A percentile compares a stretch with the other conserved stretches of the same genome.
phyloP scores from a whole-genome alignment of 2,329 filamentous ascomycete species.

The Calonectria pseudoreteaudii region DNA sequence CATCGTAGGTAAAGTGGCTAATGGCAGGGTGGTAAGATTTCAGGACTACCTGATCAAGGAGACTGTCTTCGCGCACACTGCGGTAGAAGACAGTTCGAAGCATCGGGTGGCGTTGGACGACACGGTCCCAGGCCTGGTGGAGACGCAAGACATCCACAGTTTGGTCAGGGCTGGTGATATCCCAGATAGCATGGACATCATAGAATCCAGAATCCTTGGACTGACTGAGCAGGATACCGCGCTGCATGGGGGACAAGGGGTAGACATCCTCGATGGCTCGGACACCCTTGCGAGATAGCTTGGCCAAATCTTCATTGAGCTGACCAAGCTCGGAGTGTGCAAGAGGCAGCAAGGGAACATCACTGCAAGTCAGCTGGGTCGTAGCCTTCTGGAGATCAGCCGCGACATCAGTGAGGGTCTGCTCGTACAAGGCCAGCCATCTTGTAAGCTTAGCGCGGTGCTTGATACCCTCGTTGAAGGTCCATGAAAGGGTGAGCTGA shows the following conservation, averaged over 20 bases:
- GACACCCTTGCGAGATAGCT: conserved; percentile 18
- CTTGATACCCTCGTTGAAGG: background rate
- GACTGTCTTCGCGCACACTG: conserved; percentile 55
- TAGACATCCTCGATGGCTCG: conserved; percentile 45
- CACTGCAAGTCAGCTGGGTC: background rate
- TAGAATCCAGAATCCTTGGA: conserved; percentile 51
- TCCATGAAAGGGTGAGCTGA: background rate
- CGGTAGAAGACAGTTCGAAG: conserved; percentile 61
- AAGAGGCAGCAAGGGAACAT: conserved; percentile 51
- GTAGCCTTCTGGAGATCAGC: background rate
- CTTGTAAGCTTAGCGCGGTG: background rate
- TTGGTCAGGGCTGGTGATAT: conserved; percentile 37
- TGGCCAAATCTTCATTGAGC: conserved; percentile 30
- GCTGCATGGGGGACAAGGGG: conserved; percentile 53
- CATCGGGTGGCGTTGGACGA: conserved; percentile 56
- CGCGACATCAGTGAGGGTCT: background rate
- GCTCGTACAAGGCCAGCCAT: background rate
- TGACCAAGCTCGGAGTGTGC: conserved; percentile 32
- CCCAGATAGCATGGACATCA: conserved; percentile 49
- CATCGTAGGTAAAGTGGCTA: conserved; percentile 17
- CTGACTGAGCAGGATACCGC: conserved; percentile 52
- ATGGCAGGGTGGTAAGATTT: conserved; percentile 27
- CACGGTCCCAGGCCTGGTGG: conserved; percentile 51
- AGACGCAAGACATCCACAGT: conserved; percentile 29
- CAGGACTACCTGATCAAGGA: conserved; percentile 61